Percentiles rank a stretch among this genome's conserved stretches.
Evolutionary conservation across 1,284 basidiomycete genomes (phyloP).

Genomic region (Papiliotrema laurentii): DNA sequence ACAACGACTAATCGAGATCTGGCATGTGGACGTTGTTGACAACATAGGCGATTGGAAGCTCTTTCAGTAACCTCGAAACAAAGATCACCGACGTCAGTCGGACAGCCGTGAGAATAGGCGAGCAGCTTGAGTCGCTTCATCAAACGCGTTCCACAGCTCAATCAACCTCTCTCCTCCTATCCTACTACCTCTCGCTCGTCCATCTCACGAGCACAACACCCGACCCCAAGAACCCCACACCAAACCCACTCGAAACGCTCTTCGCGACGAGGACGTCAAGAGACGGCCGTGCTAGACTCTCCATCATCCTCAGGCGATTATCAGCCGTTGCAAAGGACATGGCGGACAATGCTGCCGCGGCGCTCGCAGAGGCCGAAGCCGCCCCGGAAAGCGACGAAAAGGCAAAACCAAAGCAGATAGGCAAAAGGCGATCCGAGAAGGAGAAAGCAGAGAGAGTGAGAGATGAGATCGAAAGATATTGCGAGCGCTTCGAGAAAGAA

Average conservation of each 20-base stretch:
- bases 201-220: constrained; percentile 67
- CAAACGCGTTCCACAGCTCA: constrained; percentile 88
- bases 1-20: constrained; percentile 7
- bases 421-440: constrained; percentile 32
- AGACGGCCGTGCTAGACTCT: constrained; percentile 81
- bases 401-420: constrained; percentile 12
- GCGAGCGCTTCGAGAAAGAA: constrained; percentile 98
- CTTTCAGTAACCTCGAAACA: constrained; percentile 77
- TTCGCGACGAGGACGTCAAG: constrained; percentile 58
- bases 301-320: constrained; percentile 81
- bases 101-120: constrained; percentile 93
- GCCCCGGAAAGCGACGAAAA: constrained; percentile 7
- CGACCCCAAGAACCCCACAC: constrained; percentile 18
- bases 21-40: background rate
- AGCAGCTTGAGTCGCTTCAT: constrained; percentile 93
- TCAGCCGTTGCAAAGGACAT: constrained; percentile 82
- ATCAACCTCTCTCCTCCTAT: constrained; percentile 89
- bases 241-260: constrained; percentile 38
- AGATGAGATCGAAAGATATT: constrained; percentile 82
- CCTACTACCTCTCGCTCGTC: constrained; percentile 90
- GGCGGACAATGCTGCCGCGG: constrained; percentile 37
- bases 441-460: constrained; percentile 45
- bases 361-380: constrained; percentile 61
- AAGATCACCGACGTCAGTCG: constrained; percentile 89
- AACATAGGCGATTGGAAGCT: constrained; percentile 67